Base-by-base conservation (phyloP, 495 filamentous ascomycete species). In the Daldinia concentrica region DNA sequence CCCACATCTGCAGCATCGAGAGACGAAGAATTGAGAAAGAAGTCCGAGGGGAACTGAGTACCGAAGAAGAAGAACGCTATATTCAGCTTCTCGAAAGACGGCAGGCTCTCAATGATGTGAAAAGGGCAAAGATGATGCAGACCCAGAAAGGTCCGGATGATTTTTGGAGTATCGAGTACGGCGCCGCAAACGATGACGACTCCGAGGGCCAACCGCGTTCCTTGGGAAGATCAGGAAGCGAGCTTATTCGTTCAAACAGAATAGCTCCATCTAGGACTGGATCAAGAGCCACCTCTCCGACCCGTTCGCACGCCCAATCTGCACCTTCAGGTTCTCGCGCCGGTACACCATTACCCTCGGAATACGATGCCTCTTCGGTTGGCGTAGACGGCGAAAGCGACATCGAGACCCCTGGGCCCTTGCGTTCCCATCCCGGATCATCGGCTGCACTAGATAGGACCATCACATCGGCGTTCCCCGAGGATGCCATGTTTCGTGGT, bases 161-260 rank as follows among this genome's bases (percentile, higher is more conserved):
- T 76, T 86, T 75, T 59, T 97, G 92, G 92, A 95, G 92, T 81
- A 83, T 94, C 72, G 94, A 97, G 74, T 87, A 92, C 76, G 92
- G 90, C 58, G 89, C 86, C 2, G 89, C 90, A 57, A 88, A 89
- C 6, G 89, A 90, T 41, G 86, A 87, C 15, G 81, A 82, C 5
- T 77, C 81, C 5, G 84, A 84, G 22, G 64, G 82, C 29, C 71
- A 68, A 57, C 54, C 78, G 27, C 69, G 74, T 60, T 78, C 82
- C 48, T 58, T 81, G 34, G 75, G 74, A 57, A 74, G 76, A 62
- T 69, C 82, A 56, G 76, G 62, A 48, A 75, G 66, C 64, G 73
- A 37, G 72, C 73, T 57, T 22, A 32, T 39, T 14, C 69, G 61
- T 41, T 62, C 51, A 27, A 69, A 37, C 43, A 76, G 37, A 64